phyloP scores from a whole-genome alignment of 257 asterid species.

The Leptodermis oblonga region DNA sequence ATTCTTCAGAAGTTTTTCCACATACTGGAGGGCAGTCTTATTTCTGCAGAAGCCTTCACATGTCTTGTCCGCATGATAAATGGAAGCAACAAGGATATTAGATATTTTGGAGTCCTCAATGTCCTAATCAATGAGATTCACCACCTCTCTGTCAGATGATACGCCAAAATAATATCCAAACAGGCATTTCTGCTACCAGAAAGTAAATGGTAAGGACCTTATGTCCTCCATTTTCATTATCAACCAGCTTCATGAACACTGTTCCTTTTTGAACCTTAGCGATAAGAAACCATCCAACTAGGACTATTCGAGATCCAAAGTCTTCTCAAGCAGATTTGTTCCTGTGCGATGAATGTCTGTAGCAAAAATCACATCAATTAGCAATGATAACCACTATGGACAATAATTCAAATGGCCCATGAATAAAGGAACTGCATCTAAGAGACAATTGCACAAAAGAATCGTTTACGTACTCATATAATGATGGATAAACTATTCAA shows the following conservation, averaged over 20 bases:
- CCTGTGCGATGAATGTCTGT: conserved; percentile 95
- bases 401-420: neutral
- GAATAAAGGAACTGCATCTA: neutral
- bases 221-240: conserved; percentile 53
- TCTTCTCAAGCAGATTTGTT: conserved; percentile 70
- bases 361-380: conserved; percentile 10
- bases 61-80: conserved; percentile 64
- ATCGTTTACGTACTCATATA: neutral
- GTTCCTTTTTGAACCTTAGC: conserved; percentile 42
- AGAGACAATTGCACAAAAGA: neutral
- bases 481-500: neutral
- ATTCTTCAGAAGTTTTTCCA: conserved; percentile 39
- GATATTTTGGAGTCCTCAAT: conserved; percentile 38
- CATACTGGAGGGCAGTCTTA: conserved; percentile 38
- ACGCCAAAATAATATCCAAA: conserved; percentile 82
- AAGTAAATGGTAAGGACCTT: conserved; percentile 63
- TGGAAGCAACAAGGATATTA: conserved; percentile 61
- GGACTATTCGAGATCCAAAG: conserved; percentile 69
- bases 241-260: conserved; percentile 58
- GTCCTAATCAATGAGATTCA: conserved; percentile 57
- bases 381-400: neutral
- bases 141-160: conserved; percentile 60
- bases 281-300: conserved; percentile 62
- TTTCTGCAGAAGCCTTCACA: conserved; percentile 55
- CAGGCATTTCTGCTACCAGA: conserved; percentile 57